A percentile compares a stretch with the other conserved stretches of the same genome.
Conservation (phyloP, 495 filamentous ascomycete species). For the Hypoxylon lienhwacheense region DNA sequence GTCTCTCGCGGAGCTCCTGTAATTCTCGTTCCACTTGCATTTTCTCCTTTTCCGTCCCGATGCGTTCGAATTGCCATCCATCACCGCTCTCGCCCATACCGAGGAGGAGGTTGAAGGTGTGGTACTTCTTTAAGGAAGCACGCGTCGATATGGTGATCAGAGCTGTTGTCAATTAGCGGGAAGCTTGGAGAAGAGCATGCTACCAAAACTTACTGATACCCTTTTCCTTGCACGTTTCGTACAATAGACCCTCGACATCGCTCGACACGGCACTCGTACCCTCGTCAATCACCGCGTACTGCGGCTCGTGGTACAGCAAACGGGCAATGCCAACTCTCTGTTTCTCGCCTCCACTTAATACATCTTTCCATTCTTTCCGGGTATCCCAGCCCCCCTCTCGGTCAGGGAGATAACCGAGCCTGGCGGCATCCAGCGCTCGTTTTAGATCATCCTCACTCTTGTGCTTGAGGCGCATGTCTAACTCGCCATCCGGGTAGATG, state of each 20-base stretch:
- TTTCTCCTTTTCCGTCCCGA: conserved; percentile 90
- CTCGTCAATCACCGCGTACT: conserved; percentile 93
- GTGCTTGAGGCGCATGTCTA: conserved; percentile 85
- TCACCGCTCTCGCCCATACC: conserved; percentile 66
- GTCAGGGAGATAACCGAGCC: conserved; percentile 83
- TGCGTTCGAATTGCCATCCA: conserved; percentile 87
- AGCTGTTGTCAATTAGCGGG: conserved; percentile 50
- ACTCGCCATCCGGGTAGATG: conserved; percentile 93
- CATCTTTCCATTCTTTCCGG: conserved; percentile 97
- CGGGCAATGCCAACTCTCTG: conserved; percentile 90
- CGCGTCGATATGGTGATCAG: conserved; percentile 93
- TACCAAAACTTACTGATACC: conserved; percentile 72
- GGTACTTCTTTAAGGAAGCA: conserved; percentile 90
- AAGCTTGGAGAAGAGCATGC: not conserved
- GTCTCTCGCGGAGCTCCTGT: conserved; percentile 73
- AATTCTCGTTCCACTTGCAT: conserved; percentile 88
- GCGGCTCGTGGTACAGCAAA: conserved; percentile 90
- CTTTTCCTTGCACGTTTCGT: conserved; percentile 86
- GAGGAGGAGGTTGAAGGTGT: conserved; percentile 84
- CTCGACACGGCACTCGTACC: conserved; percentile 90
- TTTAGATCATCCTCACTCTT: conserved; percentile 74
- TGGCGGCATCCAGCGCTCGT: conserved; percentile 75
- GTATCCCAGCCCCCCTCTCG: conserved; percentile 97
- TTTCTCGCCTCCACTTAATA: conserved; percentile 96
- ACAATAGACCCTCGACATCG: conserved; percentile 92